Conservation (phyloP, 805 yeast species). For the Monosporozyma siamensis region DNA sequence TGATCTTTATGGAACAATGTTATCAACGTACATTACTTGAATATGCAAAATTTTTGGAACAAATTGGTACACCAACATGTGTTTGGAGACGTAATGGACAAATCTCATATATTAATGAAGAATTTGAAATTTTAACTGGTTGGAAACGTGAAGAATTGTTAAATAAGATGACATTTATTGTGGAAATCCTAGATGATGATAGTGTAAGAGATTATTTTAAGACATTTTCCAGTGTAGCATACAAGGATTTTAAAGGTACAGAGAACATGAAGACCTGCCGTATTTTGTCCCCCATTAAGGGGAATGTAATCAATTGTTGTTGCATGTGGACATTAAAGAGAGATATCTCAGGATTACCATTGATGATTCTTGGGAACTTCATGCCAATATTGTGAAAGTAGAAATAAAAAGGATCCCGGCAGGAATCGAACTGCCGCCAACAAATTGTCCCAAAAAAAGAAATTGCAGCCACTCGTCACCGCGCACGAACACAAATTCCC, state of each 20-base stretch:
- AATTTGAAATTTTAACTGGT: slow-evolving; percentile 83
- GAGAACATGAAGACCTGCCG: slow-evolving; percentile 87
- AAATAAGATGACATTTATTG: slow-evolving; percentile 58
- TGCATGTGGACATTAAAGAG: slow-evolving; percentile 90
- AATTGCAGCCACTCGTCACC: no score
- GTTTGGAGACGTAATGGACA: slow-evolving; percentile 96
- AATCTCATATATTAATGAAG: slow-evolving; percentile 90
- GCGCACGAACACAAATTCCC: background rate
- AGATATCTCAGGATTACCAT: slow-evolving; percentile 93
- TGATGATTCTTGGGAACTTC: slow-evolving; percentile 93
- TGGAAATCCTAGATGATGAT: slow-evolving; percentile 77
- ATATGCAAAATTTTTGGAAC: slow-evolving; percentile 73
- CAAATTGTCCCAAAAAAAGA: no score
- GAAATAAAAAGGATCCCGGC: no score
- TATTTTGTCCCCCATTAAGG: slow-evolving; percentile 47
- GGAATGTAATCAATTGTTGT: slow-evolving; percentile 54
- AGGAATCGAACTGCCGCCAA: background rate
- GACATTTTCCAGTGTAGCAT: slow-evolving; percentile 73
- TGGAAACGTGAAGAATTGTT: slow-evolving; percentile 71
- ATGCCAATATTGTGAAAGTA: slow-evolving; percentile 58
- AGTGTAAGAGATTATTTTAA: slow-evolving; percentile 84
- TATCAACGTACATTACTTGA: slow-evolving; percentile 87
- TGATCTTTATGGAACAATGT: slow-evolving; percentile 92
- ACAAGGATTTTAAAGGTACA: slow-evolving; percentile 82
- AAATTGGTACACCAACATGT: slow-evolving; percentile 87